Evolutionary conservation across 1,284 basidiomycete genomes (phyloP), one percentile per base, ranked within the genome.

Genomic region (Melampsora larici-populina): DNA sequence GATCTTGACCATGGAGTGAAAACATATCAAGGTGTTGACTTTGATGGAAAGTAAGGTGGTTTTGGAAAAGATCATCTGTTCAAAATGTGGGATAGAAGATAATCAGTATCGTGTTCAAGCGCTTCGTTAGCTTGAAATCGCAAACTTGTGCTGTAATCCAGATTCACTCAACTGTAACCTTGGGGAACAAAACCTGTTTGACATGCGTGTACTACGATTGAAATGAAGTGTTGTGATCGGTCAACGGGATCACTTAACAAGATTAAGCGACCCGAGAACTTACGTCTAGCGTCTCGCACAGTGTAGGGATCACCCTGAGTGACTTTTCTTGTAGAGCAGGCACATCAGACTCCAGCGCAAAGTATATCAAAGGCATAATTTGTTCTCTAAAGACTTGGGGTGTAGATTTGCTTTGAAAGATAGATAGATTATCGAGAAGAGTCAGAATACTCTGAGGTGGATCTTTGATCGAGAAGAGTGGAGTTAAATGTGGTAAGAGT

Each of bases 251-350:
- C 29, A 5, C 26, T 8, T n/a, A 21, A 29, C 17, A 21, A 31
- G 29, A 43, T 43, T 40, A 13, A 21, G 31, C 9, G 5, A 40
- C 29, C 6, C 15, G 15, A 60, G 31, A 51, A 64, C 70, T 24
- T 40, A 95, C 96, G 84, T 98, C 96, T 64, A 99, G 91, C 21
- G 90, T 90, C 81, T 97, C 94, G 82, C 93, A 95, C 0, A 99
- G 86, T 67, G 89, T 89, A 0, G 96, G 96, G 0, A 99, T 91
- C 26, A 87, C 87, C 80, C 90, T 90, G 48, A 99, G 85, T 0
- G 93, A 95, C 78, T 90, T 89, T 84, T 99, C 96, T 87, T 98
- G 94, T 13, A 99, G 92, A 80, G 89, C 84, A 1, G 91, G 88
- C 84, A 96, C 92, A 72, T 99, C 96, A 15, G 92, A 92, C 79